Evolutionary conservation across 208 protist species (phyloP).

Genomic region (Crithidia brevicula): DNA sequence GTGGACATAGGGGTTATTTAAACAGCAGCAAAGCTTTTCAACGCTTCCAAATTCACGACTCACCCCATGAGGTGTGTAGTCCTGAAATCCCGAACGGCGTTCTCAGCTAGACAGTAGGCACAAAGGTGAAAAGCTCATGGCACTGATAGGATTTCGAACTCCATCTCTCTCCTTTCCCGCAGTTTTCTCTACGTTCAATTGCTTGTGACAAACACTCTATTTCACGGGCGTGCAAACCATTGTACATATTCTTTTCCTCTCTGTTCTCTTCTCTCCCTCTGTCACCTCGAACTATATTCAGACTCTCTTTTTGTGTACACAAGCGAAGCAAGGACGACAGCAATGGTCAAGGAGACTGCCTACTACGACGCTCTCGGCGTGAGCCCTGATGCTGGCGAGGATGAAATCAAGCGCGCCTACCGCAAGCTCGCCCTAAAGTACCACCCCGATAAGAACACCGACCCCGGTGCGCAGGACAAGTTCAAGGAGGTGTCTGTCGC

Average conservation of each 20-base stretch:
- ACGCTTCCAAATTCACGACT: no score
- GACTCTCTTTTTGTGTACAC: neutral
- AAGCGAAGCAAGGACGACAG: slow-evolving; percentile 6
- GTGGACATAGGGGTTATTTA: no score
- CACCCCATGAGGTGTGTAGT: no score
- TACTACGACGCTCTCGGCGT: slow-evolving; percentile 92
- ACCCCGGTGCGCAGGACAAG: slow-evolving; percentile 87
- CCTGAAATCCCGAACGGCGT: no score
- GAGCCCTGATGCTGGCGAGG: slow-evolving; percentile 69
- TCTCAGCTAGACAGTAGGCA: no score
- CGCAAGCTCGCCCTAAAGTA: slow-evolving; percentile 94
- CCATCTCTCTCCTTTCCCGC: no score
- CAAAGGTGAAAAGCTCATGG: no score
- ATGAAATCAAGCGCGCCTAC: slow-evolving; percentile 95
- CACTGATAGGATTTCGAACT: no score
- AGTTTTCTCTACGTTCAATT: no score
- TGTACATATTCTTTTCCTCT: slow-evolving; percentile 4
- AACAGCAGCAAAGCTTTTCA: no score
- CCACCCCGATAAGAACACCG: slow-evolving; percentile 95
- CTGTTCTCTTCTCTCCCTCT: neutral
- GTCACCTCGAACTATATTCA: slow-evolving; percentile 4
- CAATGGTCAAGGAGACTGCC: slow-evolving; percentile 92
- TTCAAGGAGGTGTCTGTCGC: slow-evolving; percentile 97
- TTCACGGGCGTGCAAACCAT: no score
- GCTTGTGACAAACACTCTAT: no score